Percentiles rank a stretch among this genome's conserved stretches.
Conservation (phyloP, 441 rosid species). For the Euphorbia schlechtendalii region DNA sequence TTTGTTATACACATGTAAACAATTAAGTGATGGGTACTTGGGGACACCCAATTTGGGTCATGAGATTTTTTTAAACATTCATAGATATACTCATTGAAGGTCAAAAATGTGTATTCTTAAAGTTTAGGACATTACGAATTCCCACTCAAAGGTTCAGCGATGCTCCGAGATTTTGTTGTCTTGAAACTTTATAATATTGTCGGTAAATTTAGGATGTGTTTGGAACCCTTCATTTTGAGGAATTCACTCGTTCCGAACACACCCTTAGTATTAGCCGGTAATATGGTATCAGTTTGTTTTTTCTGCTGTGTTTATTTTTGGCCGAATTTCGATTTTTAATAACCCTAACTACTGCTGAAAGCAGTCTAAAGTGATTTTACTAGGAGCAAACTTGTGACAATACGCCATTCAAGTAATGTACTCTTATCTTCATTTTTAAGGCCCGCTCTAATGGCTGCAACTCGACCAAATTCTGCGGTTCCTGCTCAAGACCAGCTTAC, state of each 20-base stretch:
- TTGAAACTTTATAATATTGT: no score
- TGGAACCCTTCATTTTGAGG: no score
- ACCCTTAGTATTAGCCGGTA: background rate
- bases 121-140: background rate
- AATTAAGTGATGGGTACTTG: no score
- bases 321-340: background rate
- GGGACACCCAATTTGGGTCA: no score
- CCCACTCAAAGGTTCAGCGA: background rate
- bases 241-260: no score
- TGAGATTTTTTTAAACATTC: background rate
- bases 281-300: background rate
- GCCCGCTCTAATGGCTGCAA: constrained; percentile 23
- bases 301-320: background rate
- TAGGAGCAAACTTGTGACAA: background rate
- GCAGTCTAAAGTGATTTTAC: no score
- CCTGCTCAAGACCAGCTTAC: constrained; percentile 54
- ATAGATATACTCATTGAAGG: background rate
- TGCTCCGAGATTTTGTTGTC: background rate
- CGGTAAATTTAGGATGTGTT: no score
- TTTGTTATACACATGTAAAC: no score
- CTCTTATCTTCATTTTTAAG: constrained; percentile 33
- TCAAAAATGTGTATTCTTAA: no score
- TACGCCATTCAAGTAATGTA: background rate
- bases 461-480: constrained; percentile 27
- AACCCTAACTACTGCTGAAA: background rate